Evolutionary conservation across 2,329 filamentous ascomycete genomes (phyloP).

Genomic region (Fusarium buxicola): DNA sequence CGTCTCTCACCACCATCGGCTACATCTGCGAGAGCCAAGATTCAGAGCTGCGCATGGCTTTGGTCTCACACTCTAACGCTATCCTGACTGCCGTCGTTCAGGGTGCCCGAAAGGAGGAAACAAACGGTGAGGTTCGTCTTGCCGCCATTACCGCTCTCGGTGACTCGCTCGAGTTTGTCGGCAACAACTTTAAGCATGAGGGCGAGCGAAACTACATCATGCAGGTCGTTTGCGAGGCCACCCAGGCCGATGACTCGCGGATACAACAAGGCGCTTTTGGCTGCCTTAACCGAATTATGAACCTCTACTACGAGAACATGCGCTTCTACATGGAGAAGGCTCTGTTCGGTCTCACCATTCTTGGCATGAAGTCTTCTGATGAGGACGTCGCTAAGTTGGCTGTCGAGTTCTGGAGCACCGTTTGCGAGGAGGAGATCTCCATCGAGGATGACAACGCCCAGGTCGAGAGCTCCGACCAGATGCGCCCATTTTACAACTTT

Average conservation of each 20-base stretch:
- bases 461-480: conserved; percentile 81
- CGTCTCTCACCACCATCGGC: conserved; percentile 94
- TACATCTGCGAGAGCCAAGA: conserved; percentile 99
- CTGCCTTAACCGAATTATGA: conserved; percentile 98
- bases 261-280: conserved; percentile 98
- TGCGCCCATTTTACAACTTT: conserved; percentile 96
- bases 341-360: conserved; percentile 94
- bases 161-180: conserved; percentile 96
- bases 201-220: conserved; percentile 99
- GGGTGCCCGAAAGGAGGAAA: conserved; percentile 95
- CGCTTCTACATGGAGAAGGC: conserved; percentile 99
- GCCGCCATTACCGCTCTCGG: conserved; percentile 94
- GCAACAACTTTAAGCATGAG: conserved; percentile 99
- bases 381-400: conserved; percentile 98
- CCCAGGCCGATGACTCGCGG: conserved; percentile 88
- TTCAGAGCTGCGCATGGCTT: conserved; percentile 80
- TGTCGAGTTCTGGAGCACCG: conserved; percentile 99
- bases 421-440: conserved; percentile 97
- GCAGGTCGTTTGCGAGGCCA: conserved; percentile 99
- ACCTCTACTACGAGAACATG: conserved; percentile 99
- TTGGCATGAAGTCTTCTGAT: conserved; percentile 98
- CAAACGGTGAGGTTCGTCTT: conserved; percentile 88
- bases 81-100: conserved; percentile 98
- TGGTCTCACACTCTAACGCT: conserved; percentile 92
- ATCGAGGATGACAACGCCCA: conserved; percentile 95